Evolutionary conservation across 148 eudicot genomes (phyloP).

Genomic region (Nepenthes mirabilis): DNA sequence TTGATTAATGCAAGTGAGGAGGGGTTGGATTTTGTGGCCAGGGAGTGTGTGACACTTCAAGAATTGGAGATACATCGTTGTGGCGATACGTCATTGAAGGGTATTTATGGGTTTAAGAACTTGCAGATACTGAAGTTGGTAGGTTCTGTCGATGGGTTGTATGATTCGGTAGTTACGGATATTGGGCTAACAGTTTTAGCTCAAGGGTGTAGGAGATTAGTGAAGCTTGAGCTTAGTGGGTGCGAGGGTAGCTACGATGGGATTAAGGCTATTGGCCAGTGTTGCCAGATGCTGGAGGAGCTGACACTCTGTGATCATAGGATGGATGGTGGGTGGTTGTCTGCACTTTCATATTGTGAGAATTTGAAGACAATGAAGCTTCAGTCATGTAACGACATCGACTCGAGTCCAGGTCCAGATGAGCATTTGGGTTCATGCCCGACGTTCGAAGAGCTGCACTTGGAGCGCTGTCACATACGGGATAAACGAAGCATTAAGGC

Average conservation of each 20-base stretch:
- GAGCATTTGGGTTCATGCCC: conserved; percentile 78
- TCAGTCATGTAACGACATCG: conserved; percentile 50
- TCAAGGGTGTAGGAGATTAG: conserved; percentile 74
- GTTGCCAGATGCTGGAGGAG: conserved; percentile 93
- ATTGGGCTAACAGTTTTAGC: conserved; percentile 88
- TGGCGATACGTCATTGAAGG: conserved; percentile 39
- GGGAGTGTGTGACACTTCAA: conserved; percentile 51
- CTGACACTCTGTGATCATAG: conserved; percentile 54
- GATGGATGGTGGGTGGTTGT: conserved; percentile 94
- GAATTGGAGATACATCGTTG: conserved; percentile 73
- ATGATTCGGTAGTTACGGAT: conserved; percentile 55
- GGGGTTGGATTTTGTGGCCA: conserved; percentile 44
- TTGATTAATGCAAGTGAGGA: conserved; percentile 41
- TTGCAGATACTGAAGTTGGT: conserved; percentile 73
- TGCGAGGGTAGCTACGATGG: conserved; percentile 98
- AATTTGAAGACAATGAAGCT: conserved; percentile 83
- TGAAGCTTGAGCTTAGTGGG: conserved; percentile 82
- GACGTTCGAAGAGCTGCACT: conserved; percentile 61
- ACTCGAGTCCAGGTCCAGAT: conserved; percentile 57
- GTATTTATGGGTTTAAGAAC: conserved; percentile 47
- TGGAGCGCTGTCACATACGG: conserved; percentile 61
- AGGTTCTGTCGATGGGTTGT: conserved; percentile 56
- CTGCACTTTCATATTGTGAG: conserved; percentile 66
- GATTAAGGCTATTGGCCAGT: conserved; percentile 88
- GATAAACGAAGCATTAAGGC: conserved; percentile 57